Evolutionary conservation across 352 stramenopile genomes (phyloP), one percentile per base, ranked within the genome.

Genomic region (Globisporangium viniferum): DNA sequence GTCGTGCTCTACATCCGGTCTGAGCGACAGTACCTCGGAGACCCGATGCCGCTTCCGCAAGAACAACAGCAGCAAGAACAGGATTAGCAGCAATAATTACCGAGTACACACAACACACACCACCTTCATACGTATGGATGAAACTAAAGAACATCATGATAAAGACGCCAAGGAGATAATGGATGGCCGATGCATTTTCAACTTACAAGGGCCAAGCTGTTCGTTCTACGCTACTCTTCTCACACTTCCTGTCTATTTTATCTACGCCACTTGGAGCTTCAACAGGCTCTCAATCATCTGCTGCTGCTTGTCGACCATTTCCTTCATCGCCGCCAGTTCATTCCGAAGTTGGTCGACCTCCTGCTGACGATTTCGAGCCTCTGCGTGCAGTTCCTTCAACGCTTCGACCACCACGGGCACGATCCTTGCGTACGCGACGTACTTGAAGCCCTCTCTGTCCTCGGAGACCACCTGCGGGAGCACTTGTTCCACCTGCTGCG

Each of bases 371-470:
- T 70, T 56, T 46, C 70, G 55, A 35, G 60, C 63, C 31, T 78
- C 67, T 20, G 64, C 39, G 41, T 73, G 71, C 41, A 83, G 54
- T 14, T 70, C 69, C 60, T 96, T 97, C 10, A 97, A 35, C 3
- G 79, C 83, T 63, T 97, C 92, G 1, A 94, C 81, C 10, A 97
- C 59, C 9, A 97, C 75, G 0, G 92, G 88, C 6, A 91, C 71
- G 31, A 97, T 56, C 29, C 87, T 74, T 12, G 86, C 78, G 58
- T 98, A 98, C 35, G 91, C 87, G 8, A 98, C 78, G 53, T 95
- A 94, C 74, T 96, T 94, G 73, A 89, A 97, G 9, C 89, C 90
- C 3, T 89, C 67, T 27, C 65, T 54, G 18, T 94, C 79, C 14
- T 79, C 76, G 10, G 65, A 73, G 31, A 98, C 89, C 33, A 97